Evolutionary conservation across 352 stramenopile genomes (phyloP), one percentile per base, ranked within the genome.

Genomic region (Phytopythium helicoides): DNA sequence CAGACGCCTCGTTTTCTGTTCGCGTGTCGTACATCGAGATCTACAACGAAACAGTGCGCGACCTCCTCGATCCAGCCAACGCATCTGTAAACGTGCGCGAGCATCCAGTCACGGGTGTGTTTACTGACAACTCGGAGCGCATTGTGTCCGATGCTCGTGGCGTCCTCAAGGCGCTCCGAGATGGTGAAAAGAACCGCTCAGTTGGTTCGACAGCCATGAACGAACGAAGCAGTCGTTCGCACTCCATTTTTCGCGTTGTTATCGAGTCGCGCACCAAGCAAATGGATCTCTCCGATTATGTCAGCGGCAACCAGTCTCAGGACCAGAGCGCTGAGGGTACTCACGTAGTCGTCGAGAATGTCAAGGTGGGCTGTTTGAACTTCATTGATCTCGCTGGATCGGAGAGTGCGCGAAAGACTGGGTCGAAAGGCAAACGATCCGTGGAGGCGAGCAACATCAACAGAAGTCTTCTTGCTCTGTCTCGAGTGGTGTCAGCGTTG

Each of bases 11-110:
- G 44, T 98, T 96, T 69, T 63, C 98, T 3, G 72, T 99, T 5
- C 68, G 92, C 14, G 89, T 96, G 0, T 97, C 88, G n/a, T 98
- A 98, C 67, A 77, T 99, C 41, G 95, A 99, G 66, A 97, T 99
- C 56, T 99, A 99, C 76, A 98, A 99, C 58, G 96, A 99, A 66
- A 86, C 94, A 31, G 87, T 99, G 4, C 74, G 87, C 6, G 96
- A 99, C 71, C 73, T 99, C 40, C 71, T 99, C 14, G 66, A 73
- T 38, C 58, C 54, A 10, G 57, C 50, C 44, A 62, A 62, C 38
- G 58, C 49, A 5, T 60, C 46, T 2, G 59, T 86, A 39, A 68
- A 70, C 23, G 54, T 82, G 35, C 64, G 74, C 1, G 66, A 86
- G 25, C 71, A 86, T 18, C 69, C 71, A 0, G 58, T 79, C 45